Evolutionary conservation across 768 basidiomycete genomes (phyloP).

Genomic region (Panellus pusillus): DNA sequence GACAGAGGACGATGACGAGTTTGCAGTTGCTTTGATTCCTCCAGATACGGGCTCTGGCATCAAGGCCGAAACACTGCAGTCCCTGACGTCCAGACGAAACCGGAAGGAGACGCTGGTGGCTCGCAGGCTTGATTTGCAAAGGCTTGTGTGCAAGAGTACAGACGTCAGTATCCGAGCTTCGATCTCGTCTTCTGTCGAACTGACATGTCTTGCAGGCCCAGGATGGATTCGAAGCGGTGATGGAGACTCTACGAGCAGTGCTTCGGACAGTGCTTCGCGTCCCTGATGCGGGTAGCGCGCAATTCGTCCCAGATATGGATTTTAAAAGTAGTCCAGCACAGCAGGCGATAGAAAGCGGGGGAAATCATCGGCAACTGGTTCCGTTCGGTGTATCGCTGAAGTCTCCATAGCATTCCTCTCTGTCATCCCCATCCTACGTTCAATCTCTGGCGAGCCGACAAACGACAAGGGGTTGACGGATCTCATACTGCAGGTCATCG

Average conservation of each 20-base stretch:
- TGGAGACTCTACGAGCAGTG: constrained; percentile 36
- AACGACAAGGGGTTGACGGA: constrained; percentile 63
- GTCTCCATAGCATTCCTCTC: constrained; percentile 63
- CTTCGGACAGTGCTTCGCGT: constrained; percentile 38
- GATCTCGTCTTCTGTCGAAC: background rate
- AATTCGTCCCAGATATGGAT: constrained; percentile 39
- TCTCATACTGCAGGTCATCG: constrained; percentile 45
- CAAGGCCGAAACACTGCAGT: constrained; percentile 49
- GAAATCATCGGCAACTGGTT: constrained; percentile 26
- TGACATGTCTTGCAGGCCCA: constrained; percentile 46
- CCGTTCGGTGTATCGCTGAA: constrained; percentile 40
- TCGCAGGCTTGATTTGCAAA: constrained; percentile 46
- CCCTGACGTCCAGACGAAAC: constrained; percentile 26
- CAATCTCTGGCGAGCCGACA: constrained; percentile 54
- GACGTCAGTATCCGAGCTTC: constrained; percentile 51
- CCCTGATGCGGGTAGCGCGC: constrained; percentile 20
- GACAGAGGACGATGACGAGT: constrained; percentile 25
- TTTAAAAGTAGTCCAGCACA: constrained; percentile 49
- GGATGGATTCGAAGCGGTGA: constrained; percentile 36
- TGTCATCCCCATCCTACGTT: constrained; percentile 62
- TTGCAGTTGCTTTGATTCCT: constrained; percentile 46
- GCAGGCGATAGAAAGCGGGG: constrained; percentile 30
- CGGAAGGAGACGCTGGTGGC: constrained; percentile 12
- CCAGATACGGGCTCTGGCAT: constrained; percentile 60
- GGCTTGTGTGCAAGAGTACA: constrained; percentile 62